Evolutionary conservation across 345 rosid species (phyloP), one percentile per base, ranked within the genome.

Genomic region (Pugionium dolabratum): DNA sequence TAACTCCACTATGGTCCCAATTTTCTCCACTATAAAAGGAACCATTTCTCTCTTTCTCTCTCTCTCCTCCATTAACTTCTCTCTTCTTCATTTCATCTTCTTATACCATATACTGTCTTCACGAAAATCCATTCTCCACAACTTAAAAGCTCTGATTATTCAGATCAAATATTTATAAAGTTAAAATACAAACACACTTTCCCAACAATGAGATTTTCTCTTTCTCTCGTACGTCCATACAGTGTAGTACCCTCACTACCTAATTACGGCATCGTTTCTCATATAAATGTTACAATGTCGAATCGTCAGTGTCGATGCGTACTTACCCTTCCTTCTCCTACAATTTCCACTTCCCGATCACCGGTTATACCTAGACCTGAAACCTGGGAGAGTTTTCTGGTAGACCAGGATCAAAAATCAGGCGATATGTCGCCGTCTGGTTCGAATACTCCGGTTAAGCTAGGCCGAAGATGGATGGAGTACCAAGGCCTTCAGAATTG

Each of bases 401-500:
- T 74, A 18, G 67, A 74, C 47, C 78, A 67, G 29, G 35, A 67
- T 66, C 62, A 66, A 7, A 6, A 3, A 10, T 5, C 66, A 11
- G 30, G 31, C 3, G 57, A 40, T 40, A 5, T 49, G 4, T 29
- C 76, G 0, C 43, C 66, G 2, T 51, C 62, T 35, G 62, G 44
- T 65, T 64, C 65, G 7, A 39, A 9, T 40, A 7, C 0, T 7
- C 65, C 69, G 65, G 78, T 76, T 71, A 76, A 76, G 68, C 73
- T 76, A 1, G 69, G 69, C 50, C 59, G 59, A 54, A 57, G 9
- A 35, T 80, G 86, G 82, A 75, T 47, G 72, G 82, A 79, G 43
- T 78, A 72, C 53, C 87, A 85, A 42, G 77, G 81, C 1, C 30
- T 77, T 30, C 72, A 73, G 18, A 79, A 82, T 69, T 88, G 86